phyloP scores from a whole-genome alignment of 2,329 filamentous ascomycete species.

The Passalora sequoiae region DNA sequence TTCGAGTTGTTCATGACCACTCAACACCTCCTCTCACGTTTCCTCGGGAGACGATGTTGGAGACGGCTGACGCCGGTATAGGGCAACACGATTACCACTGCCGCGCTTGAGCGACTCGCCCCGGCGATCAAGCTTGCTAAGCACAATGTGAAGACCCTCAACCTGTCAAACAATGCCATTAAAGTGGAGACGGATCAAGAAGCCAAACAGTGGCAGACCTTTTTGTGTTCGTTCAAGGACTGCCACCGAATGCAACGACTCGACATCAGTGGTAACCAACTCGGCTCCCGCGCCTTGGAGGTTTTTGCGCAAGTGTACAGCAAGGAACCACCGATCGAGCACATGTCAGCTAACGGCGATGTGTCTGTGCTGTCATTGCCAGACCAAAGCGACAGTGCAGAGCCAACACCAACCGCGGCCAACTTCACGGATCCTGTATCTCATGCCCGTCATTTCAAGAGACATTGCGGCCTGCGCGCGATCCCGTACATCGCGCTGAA shows the following conservation, averaged over 20 bases:
- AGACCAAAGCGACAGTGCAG: slow-evolving; percentile 14
- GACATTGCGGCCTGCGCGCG: slow-evolving; percentile 36
- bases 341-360: slow-evolving; percentile 26
- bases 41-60: no score
- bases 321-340: slow-evolving; percentile 30
- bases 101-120: slow-evolving; percentile 39
- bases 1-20: no score
- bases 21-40: no score
- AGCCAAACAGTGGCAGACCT: slow-evolving; percentile 40
- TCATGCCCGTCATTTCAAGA: slow-evolving; percentile 14
- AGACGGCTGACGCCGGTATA: no score
- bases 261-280: slow-evolving; percentile 43
- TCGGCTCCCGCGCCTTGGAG: slow-evolving; percentile 43
- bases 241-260: slow-evolving; percentile 43
- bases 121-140: slow-evolving; percentile 38
- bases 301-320: slow-evolving; percentile 42
- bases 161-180: slow-evolving; percentile 45
- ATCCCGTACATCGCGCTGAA: slow-evolving; percentile 38
- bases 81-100: slow-evolving; percentile 42
- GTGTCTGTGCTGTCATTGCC: slow-evolving; percentile 24
- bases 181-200: slow-evolving; percentile 35
- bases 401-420: slow-evolving; percentile 3
- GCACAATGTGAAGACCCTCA: slow-evolving; percentile 44
- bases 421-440: slow-evolving; percentile 16
- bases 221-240: slow-evolving; percentile 40